Conservation (phyloP, 495 filamentous ascomycete genomes). For the Xylaria telfairii region DNA sequence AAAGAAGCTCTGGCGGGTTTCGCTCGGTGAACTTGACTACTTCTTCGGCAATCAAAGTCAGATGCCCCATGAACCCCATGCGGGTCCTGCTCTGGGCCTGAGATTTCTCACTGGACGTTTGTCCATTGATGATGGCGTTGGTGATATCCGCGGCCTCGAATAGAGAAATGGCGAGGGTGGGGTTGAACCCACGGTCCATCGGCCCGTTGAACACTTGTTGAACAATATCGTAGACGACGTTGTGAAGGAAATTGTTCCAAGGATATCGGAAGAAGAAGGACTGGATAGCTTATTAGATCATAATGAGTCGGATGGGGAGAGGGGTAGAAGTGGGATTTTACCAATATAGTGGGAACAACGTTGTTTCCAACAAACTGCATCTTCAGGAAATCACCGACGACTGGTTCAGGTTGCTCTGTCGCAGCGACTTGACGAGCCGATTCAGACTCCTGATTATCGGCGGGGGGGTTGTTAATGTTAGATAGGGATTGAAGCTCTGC, state of each 20-base stretch:
- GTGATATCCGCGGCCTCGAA: slow-evolving; percentile 91
- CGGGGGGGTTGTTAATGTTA: neutral
- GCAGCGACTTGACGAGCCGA: neutral
- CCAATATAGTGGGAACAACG: slow-evolving; percentile 94
- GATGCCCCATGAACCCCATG: slow-evolving; percentile 97
- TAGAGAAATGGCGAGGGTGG: slow-evolving; percentile 88
- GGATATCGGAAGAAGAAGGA: slow-evolving; percentile 97
- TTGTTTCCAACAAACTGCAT: slow-evolving; percentile 94
- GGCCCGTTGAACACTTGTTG: slow-evolving; percentile 99
- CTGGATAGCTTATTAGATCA: slow-evolving; percentile 26
- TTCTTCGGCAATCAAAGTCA: slow-evolving; percentile 97
- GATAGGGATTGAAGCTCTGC: neutral
- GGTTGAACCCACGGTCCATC: slow-evolving; percentile 95
- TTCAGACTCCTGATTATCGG: neutral
- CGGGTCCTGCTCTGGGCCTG: slow-evolving; percentile 84
- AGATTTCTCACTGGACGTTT: slow-evolving; percentile 81
- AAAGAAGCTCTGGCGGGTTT: slow-evolving; percentile 85
- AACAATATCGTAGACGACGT: slow-evolving; percentile 98
- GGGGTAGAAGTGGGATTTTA: slow-evolving; percentile 51
- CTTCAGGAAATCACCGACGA: slow-evolving; percentile 97
- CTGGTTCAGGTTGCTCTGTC: slow-evolving; percentile 58
- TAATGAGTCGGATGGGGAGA: slow-evolving; percentile 14
- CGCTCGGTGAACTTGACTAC: slow-evolving; percentile 98
- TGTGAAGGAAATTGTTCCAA: slow-evolving; percentile 99
- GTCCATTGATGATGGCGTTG: slow-evolving; percentile 87